Conservation (phyloP, 257 asterid species). For the Solanum lycopersicoides region DNA sequence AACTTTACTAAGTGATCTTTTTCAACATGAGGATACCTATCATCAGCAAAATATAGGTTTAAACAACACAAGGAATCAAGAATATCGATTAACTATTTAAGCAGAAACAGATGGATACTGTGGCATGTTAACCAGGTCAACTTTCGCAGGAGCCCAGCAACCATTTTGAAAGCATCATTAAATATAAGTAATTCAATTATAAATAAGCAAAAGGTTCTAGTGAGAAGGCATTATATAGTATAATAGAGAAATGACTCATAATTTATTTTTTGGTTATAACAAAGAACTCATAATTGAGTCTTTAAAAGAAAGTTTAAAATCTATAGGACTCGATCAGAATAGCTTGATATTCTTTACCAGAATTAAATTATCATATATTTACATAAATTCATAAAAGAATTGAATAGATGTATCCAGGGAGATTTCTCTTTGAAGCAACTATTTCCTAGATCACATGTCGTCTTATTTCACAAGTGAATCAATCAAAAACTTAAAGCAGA, state of each 20-base stretch:
- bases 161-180: background rate
- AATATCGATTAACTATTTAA: background rate
- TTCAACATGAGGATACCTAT: slow-evolving; percentile 80
- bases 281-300: background rate
- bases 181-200: background rate
- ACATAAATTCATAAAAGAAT: background rate
- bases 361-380: background rate
- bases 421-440: background rate
- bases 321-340: background rate
- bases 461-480: background rate
- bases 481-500: background rate
- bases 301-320: background rate
- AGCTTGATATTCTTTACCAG: background rate
- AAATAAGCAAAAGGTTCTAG: background rate
- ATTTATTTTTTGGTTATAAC: background rate
- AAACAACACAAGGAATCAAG: background rate
- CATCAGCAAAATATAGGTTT: background rate
- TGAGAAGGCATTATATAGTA: background rate
- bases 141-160: background rate
- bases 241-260: background rate
- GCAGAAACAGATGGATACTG: background rate
- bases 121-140: background rate
- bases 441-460: background rate
- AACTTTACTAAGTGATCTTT: slow-evolving; percentile 73
- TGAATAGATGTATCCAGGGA: background rate